phyloP scores from a whole-genome alignment of 2,329 filamentous ascomycete species.

The Aspergillus sp. region DNA sequence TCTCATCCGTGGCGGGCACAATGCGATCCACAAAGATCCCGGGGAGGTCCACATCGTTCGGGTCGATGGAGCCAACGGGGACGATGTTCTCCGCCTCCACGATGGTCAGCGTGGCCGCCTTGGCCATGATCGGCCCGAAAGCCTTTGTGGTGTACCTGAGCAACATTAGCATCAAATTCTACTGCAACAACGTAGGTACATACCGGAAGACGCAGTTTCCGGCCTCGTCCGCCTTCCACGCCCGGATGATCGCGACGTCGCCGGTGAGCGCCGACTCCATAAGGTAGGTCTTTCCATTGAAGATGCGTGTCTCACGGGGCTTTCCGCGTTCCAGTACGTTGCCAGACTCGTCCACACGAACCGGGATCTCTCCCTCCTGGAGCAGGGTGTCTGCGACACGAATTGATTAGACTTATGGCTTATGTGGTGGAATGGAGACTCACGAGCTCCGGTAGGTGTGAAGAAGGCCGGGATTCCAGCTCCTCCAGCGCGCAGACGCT shows the following conservation, averaged over 20 bases:
- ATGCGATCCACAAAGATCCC: conserved; percentile 83
- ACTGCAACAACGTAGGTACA: conserved; percentile 23
- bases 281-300: conserved; percentile 69
- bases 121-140: conserved; percentile 75
- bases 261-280: conserved; percentile 76
- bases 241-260: conserved; percentile 74
- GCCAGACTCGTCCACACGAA: conserved; percentile 82
- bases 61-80: conserved; percentile 67
- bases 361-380: conserved; percentile 50
- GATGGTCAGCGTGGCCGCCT: conserved; percentile 74
- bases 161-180: conserved; percentile 2
- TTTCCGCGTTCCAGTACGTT: conserved; percentile 69
- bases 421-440: conserved; percentile 25
- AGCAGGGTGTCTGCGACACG: conserved; percentile 32
- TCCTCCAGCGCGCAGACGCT: conserved; percentile 66
- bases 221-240: conserved; percentile 72
- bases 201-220: conserved; percentile 78
- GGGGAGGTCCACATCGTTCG: conserved; percentile 73
- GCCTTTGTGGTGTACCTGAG: conserved; percentile 68
- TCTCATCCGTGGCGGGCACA: conserved; percentile 68
- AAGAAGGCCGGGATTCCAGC: conserved; percentile 80
- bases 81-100: conserved; percentile 87
- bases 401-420: not conserved
- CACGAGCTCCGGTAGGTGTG: conserved; percentile 70
- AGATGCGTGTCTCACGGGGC: conserved; percentile 69